These are phyloP conservation scores for Cornus suecica DNA, from an alignment of 148 eudicot species.

Conservation along the genomic window DNA sequence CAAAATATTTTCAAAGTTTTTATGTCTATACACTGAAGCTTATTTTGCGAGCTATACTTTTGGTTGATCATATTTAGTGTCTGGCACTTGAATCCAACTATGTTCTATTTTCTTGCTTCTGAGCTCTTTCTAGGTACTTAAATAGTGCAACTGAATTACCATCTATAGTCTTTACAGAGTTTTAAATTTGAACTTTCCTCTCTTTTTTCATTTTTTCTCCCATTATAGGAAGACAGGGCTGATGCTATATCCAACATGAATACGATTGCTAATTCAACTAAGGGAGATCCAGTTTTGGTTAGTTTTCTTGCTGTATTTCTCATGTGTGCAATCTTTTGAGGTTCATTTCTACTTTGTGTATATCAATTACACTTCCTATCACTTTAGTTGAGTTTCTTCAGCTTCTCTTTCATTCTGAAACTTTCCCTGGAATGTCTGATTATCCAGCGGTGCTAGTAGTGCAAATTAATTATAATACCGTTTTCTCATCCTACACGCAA, in stretches of 20 bases:
- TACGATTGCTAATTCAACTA: slow-evolving; percentile 27
- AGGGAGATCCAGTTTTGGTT: slow-evolving; percentile 45
- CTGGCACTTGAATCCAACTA: not conserved
- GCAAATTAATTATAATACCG: not conserved
- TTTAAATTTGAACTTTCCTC: slow-evolving; percentile 6
- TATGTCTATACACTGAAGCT: not conserved
- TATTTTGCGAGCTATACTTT: not conserved
- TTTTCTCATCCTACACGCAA: not conserved
- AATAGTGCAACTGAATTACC: not conserved
- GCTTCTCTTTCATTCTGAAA: too few species aligned
- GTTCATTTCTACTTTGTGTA: not conserved
- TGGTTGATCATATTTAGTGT: not conserved
- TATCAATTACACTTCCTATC: not conserved
- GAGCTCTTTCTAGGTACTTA: not conserved
- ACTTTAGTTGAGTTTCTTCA: too few species aligned
- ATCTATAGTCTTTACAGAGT: not conserved
- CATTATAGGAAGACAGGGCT: slow-evolving; percentile 43
- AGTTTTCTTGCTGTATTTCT: slow-evolving; percentile 13
- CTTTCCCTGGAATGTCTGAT: too few species aligned
- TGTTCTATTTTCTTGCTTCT: not conserved
- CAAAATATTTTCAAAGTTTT: not conserved
- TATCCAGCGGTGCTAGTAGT: not conserved
- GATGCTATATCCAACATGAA: slow-evolving; percentile 37
- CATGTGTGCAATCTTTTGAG: not conserved
- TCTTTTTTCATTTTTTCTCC: slow-evolving; percentile 7